phyloP scores from a whole-genome alignment of 2,329 filamentous ascomycete genomes.

The Pestalotiopsis sp. region DNA sequence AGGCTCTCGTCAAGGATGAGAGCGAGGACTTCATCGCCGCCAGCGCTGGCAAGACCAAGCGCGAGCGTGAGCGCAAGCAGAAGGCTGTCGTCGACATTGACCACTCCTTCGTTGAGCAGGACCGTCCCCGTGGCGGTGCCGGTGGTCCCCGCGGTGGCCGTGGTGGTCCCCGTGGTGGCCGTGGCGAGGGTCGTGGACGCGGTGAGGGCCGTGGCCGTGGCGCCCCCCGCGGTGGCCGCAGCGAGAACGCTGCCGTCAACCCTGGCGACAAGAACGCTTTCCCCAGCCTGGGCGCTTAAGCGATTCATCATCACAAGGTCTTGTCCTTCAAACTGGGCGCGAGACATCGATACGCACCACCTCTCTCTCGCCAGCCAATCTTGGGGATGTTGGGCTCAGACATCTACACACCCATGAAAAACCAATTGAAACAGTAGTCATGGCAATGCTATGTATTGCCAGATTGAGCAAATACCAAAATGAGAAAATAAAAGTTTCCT shows the following conservation, averaged over 20 bases:
- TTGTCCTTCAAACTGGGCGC: constrained; percentile 19
- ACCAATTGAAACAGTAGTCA: background rate
- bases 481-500: constrained; percentile 31
- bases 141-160: constrained; percentile 57
- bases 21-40: constrained; percentile 79
- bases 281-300: constrained; percentile 61
- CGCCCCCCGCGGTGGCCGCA: constrained; percentile 49
- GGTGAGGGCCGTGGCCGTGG: constrained; percentile 53
- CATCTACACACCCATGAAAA: background rate
- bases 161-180: constrained; percentile 37
- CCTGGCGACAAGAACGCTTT: constrained; percentile 60
- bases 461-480: background rate
- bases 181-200: constrained; percentile 48
- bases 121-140: constrained; percentile 58
- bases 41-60: constrained; percentile 75
- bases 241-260: constrained; percentile 52
- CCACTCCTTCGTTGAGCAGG: constrained; percentile 75
- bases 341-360: constrained; percentile 17
- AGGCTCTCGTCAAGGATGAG: constrained; percentile 67
- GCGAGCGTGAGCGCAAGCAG: constrained; percentile 87
- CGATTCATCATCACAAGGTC: constrained; percentile 16
- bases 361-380: background rate
- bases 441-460: background rate
- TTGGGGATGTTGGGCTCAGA: background rate
- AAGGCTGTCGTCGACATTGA: constrained; percentile 91